Evolutionary conservation across 2,329 filamentous ascomycete species (phyloP).

Genomic region (Aspergillus ruber): DNA sequence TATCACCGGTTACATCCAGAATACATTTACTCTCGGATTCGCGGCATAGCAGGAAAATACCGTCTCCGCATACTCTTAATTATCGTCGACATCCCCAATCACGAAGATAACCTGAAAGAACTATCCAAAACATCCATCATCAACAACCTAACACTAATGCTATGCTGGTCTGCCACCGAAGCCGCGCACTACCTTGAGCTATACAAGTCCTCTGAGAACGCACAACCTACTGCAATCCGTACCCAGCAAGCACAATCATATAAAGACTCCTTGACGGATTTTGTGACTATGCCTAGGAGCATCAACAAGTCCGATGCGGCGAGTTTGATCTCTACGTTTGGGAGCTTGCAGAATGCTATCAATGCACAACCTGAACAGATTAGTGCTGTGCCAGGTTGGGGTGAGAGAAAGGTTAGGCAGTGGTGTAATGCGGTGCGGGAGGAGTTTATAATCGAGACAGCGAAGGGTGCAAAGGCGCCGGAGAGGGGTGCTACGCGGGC

Average conservation of each 20-base stretch:
- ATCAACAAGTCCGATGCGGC: constrained; percentile 95
- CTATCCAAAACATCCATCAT: constrained; percentile 86
- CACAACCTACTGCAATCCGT: constrained; percentile 72
- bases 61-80: constrained; percentile 77
- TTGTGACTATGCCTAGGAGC: constrained; percentile 80
- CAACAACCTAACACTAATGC: constrained; percentile 84
- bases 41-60: constrained; percentile 76
- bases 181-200: constrained; percentile 89
- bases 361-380: constrained; percentile 86
- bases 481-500: constrained; percentile 23
- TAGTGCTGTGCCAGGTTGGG: constrained; percentile 81
- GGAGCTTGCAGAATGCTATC: constrained; percentile 75
- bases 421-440: constrained; percentile 80
- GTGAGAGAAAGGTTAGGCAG: constrained; percentile 83
- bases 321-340: constrained; percentile 84
- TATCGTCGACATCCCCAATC: constrained; percentile 92
- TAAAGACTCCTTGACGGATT: constrained; percentile 80
- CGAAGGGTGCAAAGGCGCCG: constrained; percentile 50
- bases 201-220: constrained; percentile 91
- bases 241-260: constrained; percentile 80
- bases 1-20: constrained; percentile 96
- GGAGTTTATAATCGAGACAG: constrained; percentile 70
- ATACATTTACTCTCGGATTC: constrained; percentile 93
- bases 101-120: constrained; percentile 83
- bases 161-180: constrained; percentile 92